Conservation (phyloP, 2,329 filamentous ascomycete species). For the Ceratocystis papillata region DNA sequence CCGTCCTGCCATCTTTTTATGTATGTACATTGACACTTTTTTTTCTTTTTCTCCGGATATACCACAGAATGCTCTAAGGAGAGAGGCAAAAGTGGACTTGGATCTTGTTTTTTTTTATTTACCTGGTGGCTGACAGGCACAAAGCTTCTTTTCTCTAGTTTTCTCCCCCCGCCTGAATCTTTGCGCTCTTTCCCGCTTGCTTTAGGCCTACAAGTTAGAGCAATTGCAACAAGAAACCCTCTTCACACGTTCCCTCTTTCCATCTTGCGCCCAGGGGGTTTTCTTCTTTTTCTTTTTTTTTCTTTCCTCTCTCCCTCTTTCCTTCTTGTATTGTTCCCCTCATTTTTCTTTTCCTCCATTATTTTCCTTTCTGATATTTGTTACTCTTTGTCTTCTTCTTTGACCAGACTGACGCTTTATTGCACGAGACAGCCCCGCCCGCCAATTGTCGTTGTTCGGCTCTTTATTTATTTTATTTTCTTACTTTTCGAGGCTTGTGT, state of each 20-base stretch:
- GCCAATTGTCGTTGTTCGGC: background rate
- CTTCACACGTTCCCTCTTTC: background rate
- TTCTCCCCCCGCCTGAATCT: background rate
- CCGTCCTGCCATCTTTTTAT: background rate
- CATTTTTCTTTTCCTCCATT: background rate
- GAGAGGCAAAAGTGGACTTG: background rate
- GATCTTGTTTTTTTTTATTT: background rate
- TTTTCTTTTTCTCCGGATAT: background rate
- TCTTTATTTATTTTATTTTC: background rate
- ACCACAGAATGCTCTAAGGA: background rate
- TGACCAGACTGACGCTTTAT: background rate
- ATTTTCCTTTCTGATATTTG: background rate
- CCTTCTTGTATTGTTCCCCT: too few species aligned
- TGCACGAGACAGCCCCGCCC: too few species aligned
- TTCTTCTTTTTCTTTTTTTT: constrained; percentile 7
- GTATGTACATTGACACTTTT: background rate
- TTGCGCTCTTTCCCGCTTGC: background rate
- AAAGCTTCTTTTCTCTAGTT: background rate
- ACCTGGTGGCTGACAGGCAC: background rate
- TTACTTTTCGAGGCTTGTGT: background rate
- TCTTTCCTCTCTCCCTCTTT: background rate
- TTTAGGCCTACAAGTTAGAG: background rate
- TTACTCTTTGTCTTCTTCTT: background rate
- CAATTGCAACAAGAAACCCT: background rate
- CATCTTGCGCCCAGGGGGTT: background rate